Evolutionary conservation across 1,139 yeast genomes (phyloP).

Genomic region (Groenewaldozyma auringiensis): DNA sequence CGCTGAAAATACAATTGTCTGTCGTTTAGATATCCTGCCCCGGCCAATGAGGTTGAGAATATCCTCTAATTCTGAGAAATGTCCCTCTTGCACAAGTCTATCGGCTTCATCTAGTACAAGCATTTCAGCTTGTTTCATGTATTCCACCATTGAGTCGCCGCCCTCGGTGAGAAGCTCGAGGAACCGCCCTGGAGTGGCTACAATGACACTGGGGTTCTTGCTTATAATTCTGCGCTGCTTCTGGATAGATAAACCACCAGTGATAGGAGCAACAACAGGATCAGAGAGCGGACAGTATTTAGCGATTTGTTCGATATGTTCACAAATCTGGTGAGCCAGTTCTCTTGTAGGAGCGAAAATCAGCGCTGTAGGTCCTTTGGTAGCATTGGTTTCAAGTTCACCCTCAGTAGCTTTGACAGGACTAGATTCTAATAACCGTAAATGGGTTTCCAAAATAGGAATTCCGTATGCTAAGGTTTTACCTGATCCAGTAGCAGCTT

Average conservation of each 20-base stretch:
- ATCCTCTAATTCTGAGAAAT: conserved; percentile 85
- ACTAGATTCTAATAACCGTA: conserved; percentile 11
- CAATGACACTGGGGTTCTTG: conserved; percentile 71
- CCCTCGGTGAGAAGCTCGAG: conserved; percentile 67
- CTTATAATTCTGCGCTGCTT: conserved; percentile 77
- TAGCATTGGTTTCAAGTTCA: conserved; percentile 12
- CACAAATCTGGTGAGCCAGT: conserved; percentile 86
- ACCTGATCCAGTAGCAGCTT: conserved; percentile 98
- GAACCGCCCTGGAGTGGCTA: conserved; percentile 95
- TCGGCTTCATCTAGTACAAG: conserved; percentile 97
- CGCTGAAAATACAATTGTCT: conserved; percentile 88
- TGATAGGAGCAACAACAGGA: conserved; percentile 63
- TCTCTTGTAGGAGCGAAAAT: conserved; percentile 95
- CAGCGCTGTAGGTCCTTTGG: conserved; percentile 55
- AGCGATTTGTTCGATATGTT: conserved; percentile 61
- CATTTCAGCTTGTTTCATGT: conserved; percentile 57
- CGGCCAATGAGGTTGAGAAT: conserved; percentile 48
- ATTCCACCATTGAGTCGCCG: conserved; percentile 35
- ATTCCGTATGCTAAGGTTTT: conserved; percentile 93
- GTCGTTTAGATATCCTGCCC: conserved; percentile 58
- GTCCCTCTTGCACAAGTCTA: conserved; percentile 89
- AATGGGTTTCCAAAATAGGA: conserved; percentile 68
- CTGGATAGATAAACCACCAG: conserved; percentile 92
- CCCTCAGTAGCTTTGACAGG: background rate
- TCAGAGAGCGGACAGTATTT: conserved; percentile 46